Base-by-base conservation (phyloP, 371 early-diverging fungal genomes). In the Mortierella sp. region DNA sequence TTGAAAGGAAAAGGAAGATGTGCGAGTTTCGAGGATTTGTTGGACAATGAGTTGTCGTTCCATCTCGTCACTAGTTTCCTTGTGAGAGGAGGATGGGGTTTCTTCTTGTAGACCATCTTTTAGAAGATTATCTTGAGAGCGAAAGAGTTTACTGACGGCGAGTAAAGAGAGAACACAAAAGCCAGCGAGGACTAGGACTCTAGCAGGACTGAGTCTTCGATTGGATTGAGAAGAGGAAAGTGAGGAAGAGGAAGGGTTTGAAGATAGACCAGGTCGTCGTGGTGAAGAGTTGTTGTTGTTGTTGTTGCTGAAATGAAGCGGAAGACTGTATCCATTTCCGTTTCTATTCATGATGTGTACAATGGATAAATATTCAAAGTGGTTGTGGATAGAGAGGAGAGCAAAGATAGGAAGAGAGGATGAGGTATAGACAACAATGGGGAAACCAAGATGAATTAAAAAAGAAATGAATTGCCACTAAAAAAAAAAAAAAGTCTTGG, bases 331-430 rank as follows among this genome's bases (percentile, higher is more conserved):
- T 22, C 62, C 67, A 54, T 62, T 66, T 32, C 66, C 62, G 66
- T 57, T 72, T 55, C 78, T 78, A 42, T 72, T 78, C 78, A 78
- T 78, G 10, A 19, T 56, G 58, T 23, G 31, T 56, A 19, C 10
- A 40, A n/a, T n/a, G n/a, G 40, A 40, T 40, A 40, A 40, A 9
- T 40, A 40, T 40, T 40, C 6, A 40, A 40, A 9, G 13, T 6
- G 40, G 40, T 9, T 40, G 40, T 19, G 6, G 22, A 19, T 6
- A 22, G 19, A 19, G 47, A 2, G 6, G 47, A 17, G 22, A 22
- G 6, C 6, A 6, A 17, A 19, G 47, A 22, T 19, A 47, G 19
- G 13, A 47, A 19, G 47, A 17, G 47, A 17, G 47, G 19, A 47
- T 9, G 13, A 2, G 40, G 40, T 37, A 37, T 37, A n/a, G n/a